A percentile compares a stretch with the other conserved stretches of the same genome.
Conservation (phyloP, 164 flowering plant genomes). For the Akebia trifoliata region DNA sequence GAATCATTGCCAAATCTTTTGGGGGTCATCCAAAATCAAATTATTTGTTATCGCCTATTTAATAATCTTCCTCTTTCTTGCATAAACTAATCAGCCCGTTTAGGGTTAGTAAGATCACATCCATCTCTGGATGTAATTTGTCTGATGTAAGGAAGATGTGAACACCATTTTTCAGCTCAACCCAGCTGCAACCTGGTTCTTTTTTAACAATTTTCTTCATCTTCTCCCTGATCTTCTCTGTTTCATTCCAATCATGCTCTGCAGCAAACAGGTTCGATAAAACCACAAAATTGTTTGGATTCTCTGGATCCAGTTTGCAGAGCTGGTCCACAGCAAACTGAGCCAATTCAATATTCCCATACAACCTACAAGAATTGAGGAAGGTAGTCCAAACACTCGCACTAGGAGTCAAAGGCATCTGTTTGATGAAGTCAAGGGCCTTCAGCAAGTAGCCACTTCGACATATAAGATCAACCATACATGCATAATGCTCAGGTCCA, state of each 20-base stretch:
- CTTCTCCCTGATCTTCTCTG: slow-evolving; percentile 8
- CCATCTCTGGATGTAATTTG: slow-evolving; percentile 17
- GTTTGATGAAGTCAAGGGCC: slow-evolving; percentile 16
- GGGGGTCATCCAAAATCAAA: slow-evolving; percentile 2
- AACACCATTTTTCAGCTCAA: slow-evolving; percentile 20
- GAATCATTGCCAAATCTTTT: no score
- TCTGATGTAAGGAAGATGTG: slow-evolving; percentile 23
- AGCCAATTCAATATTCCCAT: slow-evolving; percentile 16
- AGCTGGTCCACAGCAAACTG: slow-evolving; percentile 14
- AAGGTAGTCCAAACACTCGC: slow-evolving; percentile 18
- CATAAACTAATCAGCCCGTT: slow-evolving; percentile 4
- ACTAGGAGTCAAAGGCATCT: slow-evolving; percentile 16
- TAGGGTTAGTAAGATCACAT: slow-evolving; percentile 11
- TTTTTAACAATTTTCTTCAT: slow-evolving; percentile 14
- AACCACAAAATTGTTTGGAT: slow-evolving; percentile 7
- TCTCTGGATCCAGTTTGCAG: slow-evolving; percentile 4
- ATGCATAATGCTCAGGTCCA: slow-evolving; percentile 20
- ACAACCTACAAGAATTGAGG: slow-evolving; percentile 13
- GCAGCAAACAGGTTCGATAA: slow-evolving; percentile 15
- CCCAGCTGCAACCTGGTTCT: slow-evolving; percentile 29
- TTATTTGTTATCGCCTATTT: background rate
- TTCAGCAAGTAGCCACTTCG: slow-evolving; percentile 12
- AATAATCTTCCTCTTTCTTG: slow-evolving; percentile 12
- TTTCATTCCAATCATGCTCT: slow-evolving; percentile 11
- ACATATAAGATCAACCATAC: slow-evolving; percentile 29